A percentile compares a stretch with the other conserved stretches of the same genome.
Evolutionary conservation across 2,329 filamentous ascomycete species (phyloP).

Genomic region (Fusarium denticulatum): DNA sequence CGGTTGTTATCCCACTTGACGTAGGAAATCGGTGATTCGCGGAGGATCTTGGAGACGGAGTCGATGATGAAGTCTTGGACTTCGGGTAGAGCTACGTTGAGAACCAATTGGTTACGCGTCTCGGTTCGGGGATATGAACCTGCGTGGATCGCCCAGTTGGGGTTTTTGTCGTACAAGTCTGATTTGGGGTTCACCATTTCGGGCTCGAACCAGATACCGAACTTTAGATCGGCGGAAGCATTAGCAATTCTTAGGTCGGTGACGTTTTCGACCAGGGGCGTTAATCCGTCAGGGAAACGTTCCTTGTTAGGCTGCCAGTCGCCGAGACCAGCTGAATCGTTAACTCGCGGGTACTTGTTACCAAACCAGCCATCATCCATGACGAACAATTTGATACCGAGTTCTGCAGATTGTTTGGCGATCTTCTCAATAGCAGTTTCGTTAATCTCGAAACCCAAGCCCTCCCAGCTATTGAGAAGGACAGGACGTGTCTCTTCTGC

Average conservation of each 20-base stretch:
- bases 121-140: conserved; percentile 66
- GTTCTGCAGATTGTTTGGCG: conserved; percentile 64
- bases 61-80: conserved; percentile 72
- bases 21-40: conserved; percentile 64
- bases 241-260: conserved; percentile 59
- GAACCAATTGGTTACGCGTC: conserved; percentile 67
- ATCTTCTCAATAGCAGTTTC: conserved; percentile 64
- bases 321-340: conserved; percentile 67
- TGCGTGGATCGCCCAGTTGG: conserved; percentile 70
- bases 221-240: conserved; percentile 59
- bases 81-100: conserved; percentile 68
- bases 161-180: conserved; percentile 67
- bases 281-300: conserved; percentile 68
- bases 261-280: conserved; percentile 60
- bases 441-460: conserved; percentile 67
- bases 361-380: conserved; percentile 77
- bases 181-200: conserved; percentile 75
- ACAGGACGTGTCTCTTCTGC: conserved; percentile 62
- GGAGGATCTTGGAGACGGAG: conserved; percentile 63
- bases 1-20: conserved; percentile 78
- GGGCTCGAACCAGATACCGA: conserved; percentile 74
- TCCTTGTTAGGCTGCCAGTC: conserved; percentile 70
- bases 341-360: conserved; percentile 63
- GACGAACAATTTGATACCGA: conserved; percentile 70
- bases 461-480: conserved; percentile 74